Evolutionary conservation across 257 asterid genomes (phyloP).

Genomic region (Forsythia viridissima): DNA sequence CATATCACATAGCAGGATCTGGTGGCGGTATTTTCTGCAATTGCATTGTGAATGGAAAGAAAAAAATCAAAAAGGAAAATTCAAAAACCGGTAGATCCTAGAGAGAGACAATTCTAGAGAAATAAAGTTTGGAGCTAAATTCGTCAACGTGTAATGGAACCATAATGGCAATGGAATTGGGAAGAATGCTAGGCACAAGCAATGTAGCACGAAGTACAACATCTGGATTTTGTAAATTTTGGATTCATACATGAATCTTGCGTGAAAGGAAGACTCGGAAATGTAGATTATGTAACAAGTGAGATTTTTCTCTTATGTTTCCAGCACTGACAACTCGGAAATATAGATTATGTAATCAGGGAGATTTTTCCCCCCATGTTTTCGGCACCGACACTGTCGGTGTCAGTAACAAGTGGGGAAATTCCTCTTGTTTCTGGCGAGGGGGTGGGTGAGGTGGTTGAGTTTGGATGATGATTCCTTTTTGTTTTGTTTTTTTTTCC

Average conservation of each 20-base stretch:
- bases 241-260: not conserved
- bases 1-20: slow-evolving; percentile 40
- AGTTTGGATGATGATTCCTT: too few species aligned
- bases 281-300: not conserved
- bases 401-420: too few species aligned
- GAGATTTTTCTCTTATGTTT: too few species aligned
- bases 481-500: too few species aligned
- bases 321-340: too few species aligned
- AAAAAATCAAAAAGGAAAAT: not conserved
- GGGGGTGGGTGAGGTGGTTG: too few species aligned
- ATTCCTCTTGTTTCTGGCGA: too few species aligned
- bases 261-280: not conserved
- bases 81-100: slow-evolving; percentile 7
- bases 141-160: not conserved
- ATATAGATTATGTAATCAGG: too few species aligned
- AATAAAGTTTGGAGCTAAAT: slow-evolving; percentile 16
- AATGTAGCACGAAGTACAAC: slow-evolving; percentile 24
- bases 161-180: slow-evolving; percentile 28
- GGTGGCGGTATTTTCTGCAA: slow-evolving; percentile 23
- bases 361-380: too few species aligned
- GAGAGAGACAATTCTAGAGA: slow-evolving; percentile 13
- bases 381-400: too few species aligned
- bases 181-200: slow-evolving; percentile 34
- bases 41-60: slow-evolving; percentile 37
- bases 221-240: not conserved